Evolutionary conservation across 805 yeast genomes (phyloP).

Genomic region (Suhomyces sp.): DNA sequence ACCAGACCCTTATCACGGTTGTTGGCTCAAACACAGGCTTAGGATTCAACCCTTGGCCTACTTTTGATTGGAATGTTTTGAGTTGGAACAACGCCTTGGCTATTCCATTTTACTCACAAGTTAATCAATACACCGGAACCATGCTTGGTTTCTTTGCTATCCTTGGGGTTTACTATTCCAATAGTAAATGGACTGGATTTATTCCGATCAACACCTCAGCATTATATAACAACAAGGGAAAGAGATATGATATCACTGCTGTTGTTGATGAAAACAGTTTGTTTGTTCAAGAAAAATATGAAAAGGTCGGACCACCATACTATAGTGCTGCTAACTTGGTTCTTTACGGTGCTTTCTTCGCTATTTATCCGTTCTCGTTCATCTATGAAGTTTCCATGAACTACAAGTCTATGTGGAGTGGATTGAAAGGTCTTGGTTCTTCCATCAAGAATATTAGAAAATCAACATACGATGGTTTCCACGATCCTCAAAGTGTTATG

Average conservation of each 20-base stretch:
- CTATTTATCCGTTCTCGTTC: slow-evolving; percentile 23
- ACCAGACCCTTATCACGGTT: slow-evolving; percentile 45
- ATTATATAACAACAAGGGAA: slow-evolving; percentile 21
- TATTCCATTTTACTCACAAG: slow-evolving; percentile 42
- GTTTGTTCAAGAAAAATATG: slow-evolving; percentile 13
- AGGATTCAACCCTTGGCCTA: slow-evolving; percentile 53
- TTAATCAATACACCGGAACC: slow-evolving; percentile 16
- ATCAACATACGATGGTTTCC: slow-evolving; percentile 17
- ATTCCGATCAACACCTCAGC: slow-evolving; percentile 18
- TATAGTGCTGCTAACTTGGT: slow-evolving; percentile 18
- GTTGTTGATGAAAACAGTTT: slow-evolving; percentile 13
- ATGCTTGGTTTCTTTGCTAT: slow-evolving; percentile 14
- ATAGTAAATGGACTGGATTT: slow-evolving; percentile 18
- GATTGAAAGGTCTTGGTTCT: background rate
- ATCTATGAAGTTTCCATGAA: slow-evolving; percentile 10
- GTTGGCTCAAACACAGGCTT: slow-evolving; percentile 50
- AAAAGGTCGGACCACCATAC: slow-evolving; percentile 17
- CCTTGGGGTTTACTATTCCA: slow-evolving; percentile 17
- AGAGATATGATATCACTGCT: slow-evolving; percentile 12
- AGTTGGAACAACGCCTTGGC: slow-evolving; percentile 29
- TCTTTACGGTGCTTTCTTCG: slow-evolving; percentile 15
- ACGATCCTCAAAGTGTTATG: slow-evolving; percentile 25
- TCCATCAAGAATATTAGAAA: slow-evolving; percentile 10
- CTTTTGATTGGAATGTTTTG: slow-evolving; percentile 49
- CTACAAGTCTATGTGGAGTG: slow-evolving; percentile 2